Conservation (phyloP, 169 alveolate species). For the Plasmodium cynomolgi region DNA sequence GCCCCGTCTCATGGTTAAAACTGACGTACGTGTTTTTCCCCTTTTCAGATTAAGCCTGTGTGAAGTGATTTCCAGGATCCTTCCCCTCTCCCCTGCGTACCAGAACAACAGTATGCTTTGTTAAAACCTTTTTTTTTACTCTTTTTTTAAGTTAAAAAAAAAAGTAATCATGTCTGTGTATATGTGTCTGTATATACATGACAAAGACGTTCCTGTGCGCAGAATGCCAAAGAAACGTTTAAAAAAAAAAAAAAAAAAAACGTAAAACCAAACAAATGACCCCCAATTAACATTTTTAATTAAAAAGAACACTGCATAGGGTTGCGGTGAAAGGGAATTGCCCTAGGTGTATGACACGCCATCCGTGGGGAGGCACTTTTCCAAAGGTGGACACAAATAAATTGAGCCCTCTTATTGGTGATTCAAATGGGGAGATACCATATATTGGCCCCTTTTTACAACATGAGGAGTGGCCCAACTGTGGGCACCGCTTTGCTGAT, state of each 20-base stretch:
- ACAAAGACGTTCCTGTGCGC: not conserved
- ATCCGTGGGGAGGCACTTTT: not conserved
- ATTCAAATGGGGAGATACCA: not conserved
- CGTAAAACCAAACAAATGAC: not conserved
- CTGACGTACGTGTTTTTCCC: not conserved
- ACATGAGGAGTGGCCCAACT: not conserved
- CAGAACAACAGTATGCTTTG: not conserved
- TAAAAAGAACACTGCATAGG: not conserved
- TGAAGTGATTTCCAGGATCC: not conserved
- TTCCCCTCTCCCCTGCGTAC: not conserved
- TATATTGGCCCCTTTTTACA: not conserved
- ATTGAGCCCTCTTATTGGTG: not conserved
- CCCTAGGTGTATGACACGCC: not conserved
- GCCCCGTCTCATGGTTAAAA: not conserved
- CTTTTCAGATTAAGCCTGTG: conserved; percentile 32
- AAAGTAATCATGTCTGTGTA: not conserved
- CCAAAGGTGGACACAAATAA: not conserved
- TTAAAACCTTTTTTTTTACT: not conserved
- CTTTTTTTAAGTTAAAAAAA: not conserved
- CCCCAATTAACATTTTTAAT: not conserved
- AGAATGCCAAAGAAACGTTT: not conserved
- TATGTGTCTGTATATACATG: not conserved
- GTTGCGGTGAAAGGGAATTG: not conserved
- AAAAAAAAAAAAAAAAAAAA: not conserved
- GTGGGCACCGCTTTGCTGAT: not conserved